These are phyloP conservation scores for Clavispora asparagi DNA, from an alignment of 805 yeast species.

Conservation along the genomic window DNA sequence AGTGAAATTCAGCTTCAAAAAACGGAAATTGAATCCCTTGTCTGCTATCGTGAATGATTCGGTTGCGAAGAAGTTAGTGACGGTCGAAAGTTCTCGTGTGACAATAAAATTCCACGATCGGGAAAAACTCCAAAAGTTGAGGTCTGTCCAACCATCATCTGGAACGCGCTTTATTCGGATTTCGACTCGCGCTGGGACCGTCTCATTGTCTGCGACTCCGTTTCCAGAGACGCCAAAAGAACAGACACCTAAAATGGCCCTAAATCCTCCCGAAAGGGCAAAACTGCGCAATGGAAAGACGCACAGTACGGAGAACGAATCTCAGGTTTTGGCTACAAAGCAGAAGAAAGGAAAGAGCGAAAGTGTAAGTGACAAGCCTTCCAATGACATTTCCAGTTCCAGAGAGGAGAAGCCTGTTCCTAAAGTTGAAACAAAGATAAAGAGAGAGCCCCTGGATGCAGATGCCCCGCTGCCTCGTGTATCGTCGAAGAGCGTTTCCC, in stretches of 20 bases:
- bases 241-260: not conserved
- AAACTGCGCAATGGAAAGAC: not conserved
- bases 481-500: not conserved
- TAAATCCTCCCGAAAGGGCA: not conserved
- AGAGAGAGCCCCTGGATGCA: not conserved
- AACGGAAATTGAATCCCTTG: slow-evolving; percentile 8
- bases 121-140: not conserved
- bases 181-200: slow-evolving; percentile 3
- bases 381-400: not conserved
- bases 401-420: not conserved
- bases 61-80: not conserved
- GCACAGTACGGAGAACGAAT: no score
- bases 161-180: not conserved
- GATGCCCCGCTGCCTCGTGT: not conserved
- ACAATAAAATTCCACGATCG: not conserved
- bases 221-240: slow-evolving; percentile 16
- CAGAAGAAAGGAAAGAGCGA: not conserved
- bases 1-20: slow-evolving; percentile 9
- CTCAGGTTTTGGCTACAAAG: not conserved
- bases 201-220: slow-evolving; percentile 41
- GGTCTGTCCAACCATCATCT: not conserved
- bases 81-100: not conserved
- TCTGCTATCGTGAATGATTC: not conserved
- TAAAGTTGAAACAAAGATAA: not conserved
- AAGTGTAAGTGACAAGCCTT: not conserved